Conservation (phyloP, 768 basidiomycete species). For the Saitozyma podzolica region DNA sequence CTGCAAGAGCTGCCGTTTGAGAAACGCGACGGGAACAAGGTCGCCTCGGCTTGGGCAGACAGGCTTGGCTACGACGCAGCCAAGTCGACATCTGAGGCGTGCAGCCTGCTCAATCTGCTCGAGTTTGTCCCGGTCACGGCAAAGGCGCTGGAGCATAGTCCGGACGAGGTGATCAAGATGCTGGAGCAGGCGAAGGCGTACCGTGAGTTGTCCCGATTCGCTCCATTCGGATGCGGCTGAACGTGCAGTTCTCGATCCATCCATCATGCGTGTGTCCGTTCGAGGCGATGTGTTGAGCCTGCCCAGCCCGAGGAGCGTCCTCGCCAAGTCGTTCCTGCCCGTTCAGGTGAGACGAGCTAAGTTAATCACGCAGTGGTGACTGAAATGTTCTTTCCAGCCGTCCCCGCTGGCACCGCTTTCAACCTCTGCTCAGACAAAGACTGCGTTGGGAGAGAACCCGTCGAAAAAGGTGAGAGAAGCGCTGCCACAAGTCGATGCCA, state of each 20-base stretch:
- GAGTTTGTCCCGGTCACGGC: constrained; percentile 77
- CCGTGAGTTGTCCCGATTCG: constrained; percentile 57
- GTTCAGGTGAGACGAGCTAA: constrained; percentile 59
- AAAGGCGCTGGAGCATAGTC: constrained; percentile 69
- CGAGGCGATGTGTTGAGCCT: constrained; percentile 79
- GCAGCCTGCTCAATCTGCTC: constrained; percentile 68
- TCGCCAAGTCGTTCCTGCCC: constrained; percentile 69
- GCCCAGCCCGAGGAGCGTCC: constrained; percentile 68
- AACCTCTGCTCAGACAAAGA: constrained; percentile 68
- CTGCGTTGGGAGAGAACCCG: constrained; percentile 70
- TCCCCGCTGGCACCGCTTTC: constrained; percentile 66
- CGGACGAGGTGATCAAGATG: constrained; percentile 69
- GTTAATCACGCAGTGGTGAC: neutral
- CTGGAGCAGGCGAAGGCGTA: constrained; percentile 71
- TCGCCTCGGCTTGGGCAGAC: constrained; percentile 70
- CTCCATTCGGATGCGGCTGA: neutral
- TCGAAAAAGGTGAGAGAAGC: constrained; percentile 62
- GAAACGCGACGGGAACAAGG: constrained; percentile 82
- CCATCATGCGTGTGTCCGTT: constrained; percentile 82
- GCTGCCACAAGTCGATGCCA: neutral
- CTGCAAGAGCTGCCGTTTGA: constrained; percentile 85
- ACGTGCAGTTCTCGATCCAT: constrained; percentile 72
- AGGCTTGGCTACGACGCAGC: constrained; percentile 67
- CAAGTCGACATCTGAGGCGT: constrained; percentile 66
- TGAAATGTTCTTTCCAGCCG: constrained; percentile 17